Evolutionary conservation across 345 rosid species (phyloP).

Genomic region (Orychophragmus violaceus): DNA sequence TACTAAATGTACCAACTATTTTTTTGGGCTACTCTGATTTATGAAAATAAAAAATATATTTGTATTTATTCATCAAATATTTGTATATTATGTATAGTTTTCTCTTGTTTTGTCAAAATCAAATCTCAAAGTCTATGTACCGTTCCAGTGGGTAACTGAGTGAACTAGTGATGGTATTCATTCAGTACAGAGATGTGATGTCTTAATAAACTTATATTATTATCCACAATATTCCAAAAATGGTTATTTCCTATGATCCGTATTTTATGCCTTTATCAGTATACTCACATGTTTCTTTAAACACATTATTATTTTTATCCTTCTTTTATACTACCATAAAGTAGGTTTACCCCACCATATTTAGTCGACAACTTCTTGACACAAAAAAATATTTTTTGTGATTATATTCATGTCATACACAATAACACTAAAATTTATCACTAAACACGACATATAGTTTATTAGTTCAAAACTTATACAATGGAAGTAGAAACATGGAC

Average conservation of each 20-base stretch:
- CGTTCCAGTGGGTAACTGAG: constrained; percentile 7
- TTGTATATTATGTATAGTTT: background rate
- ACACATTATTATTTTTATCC: background rate
- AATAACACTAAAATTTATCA: background rate
- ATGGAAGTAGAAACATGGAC: too few species aligned
- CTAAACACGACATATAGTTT: too few species aligned
- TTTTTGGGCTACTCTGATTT: too few species aligned
- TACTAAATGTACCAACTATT: too few species aligned
- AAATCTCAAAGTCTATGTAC: constrained; percentile 22
- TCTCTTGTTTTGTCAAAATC: constrained; percentile 29
- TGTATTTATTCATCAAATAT: background rate
- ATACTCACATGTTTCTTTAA: background rate
- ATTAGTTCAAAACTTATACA: too few species aligned
- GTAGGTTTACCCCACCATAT: background rate
- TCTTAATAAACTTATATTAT: constrained; percentile 11
- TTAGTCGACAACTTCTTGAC: background rate
- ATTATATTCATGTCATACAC: background rate
- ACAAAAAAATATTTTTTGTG: background rate
- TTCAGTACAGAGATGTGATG: constrained; percentile 22
- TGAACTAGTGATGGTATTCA: too few species aligned
- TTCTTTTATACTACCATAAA: background rate
- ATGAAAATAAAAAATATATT: background rate
- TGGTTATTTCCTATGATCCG: constrained; percentile 23
- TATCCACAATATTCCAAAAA: constrained; percentile 19
- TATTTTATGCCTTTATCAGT: constrained; percentile 19